Percentiles rank a stretch among this genome's conserved stretches.
phyloP scores from a whole-genome alignment of 371 early-diverging fungal species.

The Apophysomyces ossiformis region DNA sequence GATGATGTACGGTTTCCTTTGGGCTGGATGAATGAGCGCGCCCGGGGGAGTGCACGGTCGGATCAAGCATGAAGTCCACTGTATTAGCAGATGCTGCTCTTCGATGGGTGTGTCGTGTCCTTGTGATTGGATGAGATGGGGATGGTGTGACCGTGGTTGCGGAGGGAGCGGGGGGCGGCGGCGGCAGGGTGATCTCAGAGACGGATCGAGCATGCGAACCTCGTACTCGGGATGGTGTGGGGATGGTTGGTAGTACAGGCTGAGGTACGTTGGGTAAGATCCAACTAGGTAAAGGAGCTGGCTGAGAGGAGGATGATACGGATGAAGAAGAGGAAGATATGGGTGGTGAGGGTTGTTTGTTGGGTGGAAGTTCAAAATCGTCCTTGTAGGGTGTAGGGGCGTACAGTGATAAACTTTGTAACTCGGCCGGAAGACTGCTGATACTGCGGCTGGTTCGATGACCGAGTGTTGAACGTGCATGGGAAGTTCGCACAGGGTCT shows the following conservation, averaged over 20 bases:
- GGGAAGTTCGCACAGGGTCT: background rate
- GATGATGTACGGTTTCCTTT: conserved; percentile 3
- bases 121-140: conserved; percentile 3
- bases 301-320: background rate
- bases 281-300: conserved; percentile 12
- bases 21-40: conserved; percentile 3
- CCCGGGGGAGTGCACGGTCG: conserved; percentile 11
- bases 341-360: conserved; percentile 6
- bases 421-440: conserved; percentile 20
- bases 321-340: too few relatives aligned
- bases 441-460: conserved; percentile 15
- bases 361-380: background rate
- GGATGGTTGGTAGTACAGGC: conserved; percentile 5
- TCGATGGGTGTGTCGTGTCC: conserved; percentile 25
- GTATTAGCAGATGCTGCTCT: conserved; percentile 50
- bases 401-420: conserved; percentile 14
- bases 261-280: conserved; percentile 3
- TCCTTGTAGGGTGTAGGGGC: background rate
- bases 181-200: background rate
- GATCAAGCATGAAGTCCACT: conserved; percentile 37
- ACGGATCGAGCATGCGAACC: background rate
- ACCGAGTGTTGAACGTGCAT: conserved; percentile 3
- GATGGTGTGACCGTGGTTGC: conserved; percentile 9
- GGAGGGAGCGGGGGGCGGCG: background rate
- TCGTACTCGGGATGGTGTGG: background rate